Evolutionary conservation across 1,139 yeast species (phyloP), one percentile per base, ranked within the genome.

Genomic region (Candida anutae): DNA sequence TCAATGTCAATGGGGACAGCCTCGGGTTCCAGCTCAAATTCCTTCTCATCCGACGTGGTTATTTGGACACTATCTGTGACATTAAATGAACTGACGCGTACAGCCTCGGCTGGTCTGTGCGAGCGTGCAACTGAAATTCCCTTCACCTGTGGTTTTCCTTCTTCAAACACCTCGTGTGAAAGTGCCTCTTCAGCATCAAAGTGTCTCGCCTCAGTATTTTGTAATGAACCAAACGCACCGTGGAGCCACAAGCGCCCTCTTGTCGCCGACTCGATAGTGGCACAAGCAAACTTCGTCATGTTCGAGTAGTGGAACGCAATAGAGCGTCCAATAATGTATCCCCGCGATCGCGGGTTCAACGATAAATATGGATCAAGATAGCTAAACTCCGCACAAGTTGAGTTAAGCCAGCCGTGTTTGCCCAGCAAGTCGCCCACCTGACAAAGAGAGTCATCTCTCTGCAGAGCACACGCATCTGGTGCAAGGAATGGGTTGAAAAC

Each of bases 371-470:
- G 73, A 42, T 74, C 82, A 28, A 55, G 45, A 43, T 69, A 74
- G 34, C 58, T 60, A 16, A 69, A 55, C 43, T 70, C 74, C 47
- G 64, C 69, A 40, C 77, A 70, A 3, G 77, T 71, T 15, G 74
- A 58, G 40, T 70, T 60, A 37, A 74, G 69, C 50, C 58, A 58
- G 3, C 81, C 82, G 46, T 74, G 78, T 43, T 74, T 75, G 18
- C 81, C 81, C 25, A 77, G 67, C 38, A 75, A 66, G 43, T 75
- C 80, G 25, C 82, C 81, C 17, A 73, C 64, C 48, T 70, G 72
- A 46, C 80, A 74, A 27, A 51, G 56, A 6, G 74, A 54, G 47
- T 76, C 77, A 39, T 62, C 59, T 13, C 58, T 59, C 34, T 63
- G 62, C 10, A 41, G 39, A 25, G 59, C 64, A 47, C 78, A 73